Base-by-base conservation (phyloP, 2,329 filamentous ascomycete species). In the Nothophaeocryptopus gaeumannii region DNA sequence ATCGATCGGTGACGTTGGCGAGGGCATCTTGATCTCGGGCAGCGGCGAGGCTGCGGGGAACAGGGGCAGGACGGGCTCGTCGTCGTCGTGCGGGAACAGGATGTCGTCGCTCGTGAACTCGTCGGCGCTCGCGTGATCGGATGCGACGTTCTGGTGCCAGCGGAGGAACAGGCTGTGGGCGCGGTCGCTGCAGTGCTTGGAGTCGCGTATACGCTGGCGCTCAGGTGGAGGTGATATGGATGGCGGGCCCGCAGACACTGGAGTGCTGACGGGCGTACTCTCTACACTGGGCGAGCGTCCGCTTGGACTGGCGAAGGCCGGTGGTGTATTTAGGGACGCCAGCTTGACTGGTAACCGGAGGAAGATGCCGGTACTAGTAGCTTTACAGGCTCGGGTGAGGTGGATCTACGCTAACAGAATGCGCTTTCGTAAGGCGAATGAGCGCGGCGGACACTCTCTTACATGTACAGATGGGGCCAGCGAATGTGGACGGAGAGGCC, bases 1-100 rank as follows among this genome's bases (percentile, higher is more conserved):
- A 65, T 84, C 78, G 66, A 84, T 80, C 39, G 82, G 80, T 51
- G 74, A 72, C 54, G 78, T 75, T 47, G 73, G 67, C 56, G 73
- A 73, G 53, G 75, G 75, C 78, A 82, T 82, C 26, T 26, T 48
- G 31, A 53, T 41, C 36, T 45, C 40, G 36, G 58, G 51, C 41
- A 54, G 47, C 34, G 59, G 59, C 45, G 52, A 40, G 14, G 56
- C 51, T 14, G 56, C 46, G 40, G 55, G 55, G 38, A 60, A 62
- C n/a, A 64, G 58, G 14, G 55, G 56, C 4, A 58, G 32, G 39
- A 54, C 37, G 46, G 51, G 37, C 47, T 61, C 56, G 49, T 61
- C 56, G 51, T 62, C 51, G 57, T 65, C 58, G 50, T 44, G 46
- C 9, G 59, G 55, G 49, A 66, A 66, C 16, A 67, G 50, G 11